Evolutionary conservation across 2,329 filamentous ascomycete species (phyloP).

Genomic region (Sclerotiophoma versabilis): DNA sequence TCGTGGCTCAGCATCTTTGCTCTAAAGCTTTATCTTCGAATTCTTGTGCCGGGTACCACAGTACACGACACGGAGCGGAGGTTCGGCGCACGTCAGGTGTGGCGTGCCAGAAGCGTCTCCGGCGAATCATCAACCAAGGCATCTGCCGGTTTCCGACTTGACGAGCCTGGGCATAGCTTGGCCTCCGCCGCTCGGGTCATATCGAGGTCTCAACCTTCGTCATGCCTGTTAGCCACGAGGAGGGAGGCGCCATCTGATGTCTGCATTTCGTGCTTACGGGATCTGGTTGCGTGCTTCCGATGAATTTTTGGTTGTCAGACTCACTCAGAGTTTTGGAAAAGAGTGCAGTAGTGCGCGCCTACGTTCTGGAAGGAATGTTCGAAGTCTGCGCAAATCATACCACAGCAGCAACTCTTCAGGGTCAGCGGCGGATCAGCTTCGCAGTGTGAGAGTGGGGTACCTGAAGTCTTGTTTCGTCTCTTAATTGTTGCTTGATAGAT

Average conservation of each 20-base stretch:
- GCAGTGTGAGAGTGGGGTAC: slow-evolving; percentile 10
- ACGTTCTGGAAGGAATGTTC: too few relatives aligned
- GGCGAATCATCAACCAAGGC: slow-evolving; percentile 25
- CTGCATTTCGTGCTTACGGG: slow-evolving; percentile 12
- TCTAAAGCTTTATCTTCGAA: too few relatives aligned
- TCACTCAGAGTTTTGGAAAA: neutral
- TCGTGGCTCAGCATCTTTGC: too few relatives aligned
- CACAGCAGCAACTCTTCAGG: neutral
- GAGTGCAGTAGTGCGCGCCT: neutral
- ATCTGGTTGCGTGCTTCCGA: slow-evolving; percentile 10
- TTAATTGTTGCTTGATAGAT: neutral
- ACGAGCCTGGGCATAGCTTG: slow-evolving; percentile 37
- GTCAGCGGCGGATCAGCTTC: slow-evolving; percentile 1
- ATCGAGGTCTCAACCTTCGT: slow-evolving; percentile 5
- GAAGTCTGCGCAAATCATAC: neutral
- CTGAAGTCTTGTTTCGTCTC: neutral
- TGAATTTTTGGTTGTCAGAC: neutral
- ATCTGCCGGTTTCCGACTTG: slow-evolving; percentile 36
- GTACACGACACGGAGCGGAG: slow-evolving; percentile 23
- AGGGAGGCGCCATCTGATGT: neutral
- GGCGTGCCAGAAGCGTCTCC: slow-evolving; percentile 2
- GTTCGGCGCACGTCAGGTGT: slow-evolving; percentile 39
- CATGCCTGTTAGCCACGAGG: slow-evolving; percentile 8
- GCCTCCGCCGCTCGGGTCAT: slow-evolving; percentile 26
- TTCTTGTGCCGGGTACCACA: too few relatives aligned